These are phyloP conservation scores for Colletotrichum chrysophilum DNA, from an alignment of 2,329 filamentous ascomycete genomes.

Conservation along the genomic window DNA sequence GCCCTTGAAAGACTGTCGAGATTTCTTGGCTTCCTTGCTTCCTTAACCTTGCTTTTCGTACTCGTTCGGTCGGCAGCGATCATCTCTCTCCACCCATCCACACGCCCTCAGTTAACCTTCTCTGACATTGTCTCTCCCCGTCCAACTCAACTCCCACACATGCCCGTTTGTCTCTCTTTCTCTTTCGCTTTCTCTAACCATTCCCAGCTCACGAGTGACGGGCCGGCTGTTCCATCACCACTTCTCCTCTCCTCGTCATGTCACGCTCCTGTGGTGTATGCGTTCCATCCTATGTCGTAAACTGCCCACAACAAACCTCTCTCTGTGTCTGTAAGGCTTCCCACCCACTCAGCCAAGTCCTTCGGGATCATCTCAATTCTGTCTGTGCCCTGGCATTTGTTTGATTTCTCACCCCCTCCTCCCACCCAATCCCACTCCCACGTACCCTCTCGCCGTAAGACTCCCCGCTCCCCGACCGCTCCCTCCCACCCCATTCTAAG, in stretches of 20 bases:
- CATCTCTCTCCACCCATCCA: not conserved
- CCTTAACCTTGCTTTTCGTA: slow-evolving; percentile 18
- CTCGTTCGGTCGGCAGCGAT: slow-evolving; percentile 6
- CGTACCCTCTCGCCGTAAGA: not conserved
- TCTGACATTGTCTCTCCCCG: slow-evolving; percentile 15
- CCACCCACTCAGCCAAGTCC: not conserved
- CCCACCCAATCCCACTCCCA: not conserved
- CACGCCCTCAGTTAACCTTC: slow-evolving; percentile 6
- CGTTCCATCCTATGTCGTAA: not conserved
- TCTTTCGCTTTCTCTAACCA: slow-evolving; percentile 13
- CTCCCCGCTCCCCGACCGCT: slow-evolving; percentile 4
- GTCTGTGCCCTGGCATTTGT: slow-evolving; percentile 8
- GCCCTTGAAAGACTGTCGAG: not conserved
- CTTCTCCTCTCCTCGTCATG: not conserved
- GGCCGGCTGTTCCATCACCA: not conserved
- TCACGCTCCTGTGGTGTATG: not conserved
- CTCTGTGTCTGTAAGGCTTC: not conserved
- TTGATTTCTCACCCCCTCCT: not conserved
- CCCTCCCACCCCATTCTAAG: not conserved
- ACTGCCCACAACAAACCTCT: not conserved
- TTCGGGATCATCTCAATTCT: slow-evolving; percentile 11
- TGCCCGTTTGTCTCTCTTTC: not conserved
- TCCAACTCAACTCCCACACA: not conserved
- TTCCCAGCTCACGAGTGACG: not conserved
- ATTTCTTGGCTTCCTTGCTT: slow-evolving; percentile 9